A percentile compares a stretch with the other conserved stretches of the same genome.
phyloP scores from a whole-genome alignment of 345 rosid genomes.

The Physaria fendleri region DNA sequence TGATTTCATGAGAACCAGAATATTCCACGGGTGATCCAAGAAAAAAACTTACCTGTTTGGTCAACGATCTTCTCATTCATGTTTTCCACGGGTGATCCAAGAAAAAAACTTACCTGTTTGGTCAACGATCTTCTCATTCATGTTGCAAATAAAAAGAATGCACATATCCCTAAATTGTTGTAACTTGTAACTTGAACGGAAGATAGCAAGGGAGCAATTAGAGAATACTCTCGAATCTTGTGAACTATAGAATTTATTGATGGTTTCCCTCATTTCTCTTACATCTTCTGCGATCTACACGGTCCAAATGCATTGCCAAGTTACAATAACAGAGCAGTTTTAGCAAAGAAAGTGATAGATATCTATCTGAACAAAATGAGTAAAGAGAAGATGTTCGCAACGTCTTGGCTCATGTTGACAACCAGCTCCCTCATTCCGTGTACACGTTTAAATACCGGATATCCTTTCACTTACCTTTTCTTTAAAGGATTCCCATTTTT shows the following conservation, averaged over 20 bases:
- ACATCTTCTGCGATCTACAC: constrained; percentile 80
- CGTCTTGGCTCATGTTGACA: constrained; percentile 86
- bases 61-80: constrained; percentile 59
- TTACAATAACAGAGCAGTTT: background rate
- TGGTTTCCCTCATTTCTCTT: constrained; percentile 96
- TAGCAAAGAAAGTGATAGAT: background rate
- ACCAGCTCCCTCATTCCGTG: constrained; percentile 76
- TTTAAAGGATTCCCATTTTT: constrained; percentile 63
- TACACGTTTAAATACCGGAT: constrained; percentile 57
- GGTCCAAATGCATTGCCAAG: constrained; percentile 20
- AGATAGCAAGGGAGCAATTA: background rate
- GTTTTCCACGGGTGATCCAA: background rate
- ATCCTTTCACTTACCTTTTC: constrained; percentile 50
- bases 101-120: constrained; percentile 43
- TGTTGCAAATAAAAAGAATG: constrained; percentile 42
- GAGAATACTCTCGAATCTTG: constrained; percentile 86
- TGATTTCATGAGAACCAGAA: background rate
- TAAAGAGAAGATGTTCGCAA: constrained; percentile 15
- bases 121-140: constrained; percentile 63
- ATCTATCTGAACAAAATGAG: background rate
- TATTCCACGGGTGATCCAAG: background rate
- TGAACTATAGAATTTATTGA: constrained; percentile 82
- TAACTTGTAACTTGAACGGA: background rate
- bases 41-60: constrained; percentile 44
- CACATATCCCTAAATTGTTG: background rate